Evolutionary conservation across 768 basidiomycete species (phyloP).

Genomic region (Lactarius indigo): DNA sequence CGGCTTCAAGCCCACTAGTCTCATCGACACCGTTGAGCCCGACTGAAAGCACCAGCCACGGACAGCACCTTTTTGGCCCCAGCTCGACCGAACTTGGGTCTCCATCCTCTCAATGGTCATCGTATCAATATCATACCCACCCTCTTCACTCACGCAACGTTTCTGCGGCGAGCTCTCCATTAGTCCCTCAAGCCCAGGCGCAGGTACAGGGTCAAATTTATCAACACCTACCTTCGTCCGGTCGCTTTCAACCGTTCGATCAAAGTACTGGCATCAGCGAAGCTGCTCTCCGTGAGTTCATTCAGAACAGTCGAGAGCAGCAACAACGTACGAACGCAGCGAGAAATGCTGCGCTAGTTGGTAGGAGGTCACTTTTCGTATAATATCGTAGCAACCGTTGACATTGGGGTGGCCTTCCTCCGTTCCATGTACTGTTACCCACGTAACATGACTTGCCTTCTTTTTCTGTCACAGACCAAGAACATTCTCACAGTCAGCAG

Average conservation of each 20-base stretch:
- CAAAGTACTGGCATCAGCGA: constrained; percentile 55
- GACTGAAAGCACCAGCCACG: constrained; percentile 44
- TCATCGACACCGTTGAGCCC: constrained; percentile 52
- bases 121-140: constrained; percentile 38
- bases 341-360: constrained; percentile 36
- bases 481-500: constrained; percentile 33
- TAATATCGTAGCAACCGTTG: constrained; percentile 35
- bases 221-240: constrained; percentile 34
- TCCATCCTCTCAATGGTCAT: constrained; percentile 45
- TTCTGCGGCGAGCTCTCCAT: constrained; percentile 43
- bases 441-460: constrained; percentile 26
- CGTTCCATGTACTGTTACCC: constrained; percentile 27
- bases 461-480: constrained; percentile 33
- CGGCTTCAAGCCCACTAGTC: constrained; percentile 61
- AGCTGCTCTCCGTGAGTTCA: constrained; percentile 73
- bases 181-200: constrained; percentile 45
- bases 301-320: constrained; percentile 64
- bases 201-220: constrained; percentile 35
- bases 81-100: constrained; percentile 36
- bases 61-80: constrained; percentile 36
- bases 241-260: constrained; percentile 56
- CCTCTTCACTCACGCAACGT: constrained; percentile 41
- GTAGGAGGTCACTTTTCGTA: constrained; percentile 48
- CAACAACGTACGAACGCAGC: constrained; percentile 34
- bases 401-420: constrained; percentile 23